Base-by-base conservation (phyloP, 2,329 filamentous ascomycete species). In the Endothia cerciana region DNA sequence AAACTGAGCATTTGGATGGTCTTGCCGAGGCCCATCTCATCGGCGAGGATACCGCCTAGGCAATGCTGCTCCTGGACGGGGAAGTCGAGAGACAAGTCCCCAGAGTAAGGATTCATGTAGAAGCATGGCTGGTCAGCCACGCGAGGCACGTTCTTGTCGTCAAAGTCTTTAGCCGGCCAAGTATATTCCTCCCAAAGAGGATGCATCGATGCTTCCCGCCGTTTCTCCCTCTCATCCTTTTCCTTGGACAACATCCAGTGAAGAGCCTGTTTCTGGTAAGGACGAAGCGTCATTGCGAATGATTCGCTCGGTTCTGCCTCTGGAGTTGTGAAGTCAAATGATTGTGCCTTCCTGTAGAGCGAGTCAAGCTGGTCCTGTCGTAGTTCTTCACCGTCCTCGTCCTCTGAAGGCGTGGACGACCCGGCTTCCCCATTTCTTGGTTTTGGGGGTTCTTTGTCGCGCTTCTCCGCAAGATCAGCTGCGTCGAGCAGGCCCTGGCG, bases 1-100 rank as follows among this genome's bases (percentile, higher is more conserved):
- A 99, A 81, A 77, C 93, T 95, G 68, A 99, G 87, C 93, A 99
- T 98, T 74, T 99, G 94, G 62, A 99, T 98, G 0, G 95, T 99
- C 80, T 99, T 99, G 41, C 95, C 95, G 1, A 99, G 82, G 57
- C 95, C 95, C 95, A 99, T 99, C 78, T 98, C 91, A 73, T 99
- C 95, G 10, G 95, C 95, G 51, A 99, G 81, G 65, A 99, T 92
- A 6, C 95, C 95, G 55, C 95, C 95, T 0, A 97, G 82, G 71
- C 95, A 99, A 74, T 96, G 92, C 74, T 98, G 95, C 73, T 98
- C 93, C 74, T 99, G 95, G 2, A 89, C 87, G 0, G 95, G 95
- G 70, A 99, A 99, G 6, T 97, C 89, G 0, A 98, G 81, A 1
- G 93, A 96, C 62, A 99, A 81, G 71, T 98, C 94, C 10, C 95